A percentile compares a stretch with the other conserved stretches of the same genome.
phyloP scores from a whole-genome alignment of 768 basidiomycete genomes.

The Calocybe indica region DNA sequence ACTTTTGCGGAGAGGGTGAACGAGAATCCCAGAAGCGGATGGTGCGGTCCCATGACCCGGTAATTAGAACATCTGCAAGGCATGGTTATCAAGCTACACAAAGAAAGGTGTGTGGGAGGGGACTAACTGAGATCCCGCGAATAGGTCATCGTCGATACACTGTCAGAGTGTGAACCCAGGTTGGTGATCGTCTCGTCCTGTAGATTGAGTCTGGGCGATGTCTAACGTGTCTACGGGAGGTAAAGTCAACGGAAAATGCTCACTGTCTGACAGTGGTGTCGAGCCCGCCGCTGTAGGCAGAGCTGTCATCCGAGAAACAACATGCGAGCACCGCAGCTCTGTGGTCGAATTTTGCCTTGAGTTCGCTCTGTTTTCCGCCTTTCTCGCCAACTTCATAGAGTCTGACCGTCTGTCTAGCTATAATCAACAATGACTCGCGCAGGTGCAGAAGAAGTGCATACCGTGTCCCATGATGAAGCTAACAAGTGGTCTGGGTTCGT shows the following conservation, averaged over 20 bases:
- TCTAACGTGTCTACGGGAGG: background rate
- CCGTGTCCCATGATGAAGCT: slow-evolving; percentile 88
- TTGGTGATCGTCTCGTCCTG: slow-evolving; percentile 63
- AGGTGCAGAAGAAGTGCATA: slow-evolving; percentile 16
- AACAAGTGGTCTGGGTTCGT: slow-evolving; percentile 72
- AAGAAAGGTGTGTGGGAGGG: background rate
- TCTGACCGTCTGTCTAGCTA: slow-evolving; percentile 25
- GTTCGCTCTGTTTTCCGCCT: slow-evolving; percentile 55
- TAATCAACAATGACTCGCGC: slow-evolving; percentile 3
- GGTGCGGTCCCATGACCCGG: slow-evolving; percentile 91
- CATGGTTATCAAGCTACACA: background rate
- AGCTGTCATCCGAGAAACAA: slow-evolving; percentile 59
- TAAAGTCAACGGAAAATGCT: slow-evolving; percentile 19
- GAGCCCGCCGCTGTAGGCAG: slow-evolving; percentile 82
- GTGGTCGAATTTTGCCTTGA: slow-evolving; percentile 81
- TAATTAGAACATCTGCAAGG: slow-evolving; percentile 60
- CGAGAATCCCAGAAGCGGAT: slow-evolving; percentile 86
- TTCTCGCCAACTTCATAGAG: slow-evolving; percentile 54
- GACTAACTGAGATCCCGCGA: slow-evolving; percentile 37
- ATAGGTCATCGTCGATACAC: slow-evolving; percentile 74
- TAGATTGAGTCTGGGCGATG: slow-evolving; percentile 61
- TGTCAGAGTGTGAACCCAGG: slow-evolving; percentile 77
- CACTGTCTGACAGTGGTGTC: slow-evolving; percentile 82
- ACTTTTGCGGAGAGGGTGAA: slow-evolving; percentile 47
- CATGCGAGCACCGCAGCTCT: slow-evolving; percentile 86